phyloP scores from a whole-genome alignment of 768 basidiomycete genomes.

The Lactifluus volemus region DNA sequence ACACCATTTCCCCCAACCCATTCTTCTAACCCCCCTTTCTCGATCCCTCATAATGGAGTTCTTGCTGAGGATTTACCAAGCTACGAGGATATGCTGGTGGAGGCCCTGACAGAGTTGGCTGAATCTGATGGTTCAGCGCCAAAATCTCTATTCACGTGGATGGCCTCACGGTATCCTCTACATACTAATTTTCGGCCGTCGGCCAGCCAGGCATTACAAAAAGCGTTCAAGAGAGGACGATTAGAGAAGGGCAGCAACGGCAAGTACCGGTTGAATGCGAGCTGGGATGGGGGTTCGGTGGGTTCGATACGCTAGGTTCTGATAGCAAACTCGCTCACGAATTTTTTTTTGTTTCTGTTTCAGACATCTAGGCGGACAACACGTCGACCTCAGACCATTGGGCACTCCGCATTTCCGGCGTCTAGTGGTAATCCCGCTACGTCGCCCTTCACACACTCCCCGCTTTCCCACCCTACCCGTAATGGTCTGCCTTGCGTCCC shows the following conservation, averaged over 20 bases:
- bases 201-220: constrained; percentile 83
- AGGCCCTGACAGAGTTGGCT: constrained; percentile 55
- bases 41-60: constrained; percentile 20
- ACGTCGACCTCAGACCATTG: constrained; percentile 61
- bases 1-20: constrained; percentile 26
- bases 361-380: constrained; percentile 77
- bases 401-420: constrained; percentile 23
- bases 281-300: constrained; percentile 78
- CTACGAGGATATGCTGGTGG: constrained; percentile 89
- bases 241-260: constrained; percentile 67
- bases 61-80: constrained; percentile 57
- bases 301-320: constrained; percentile 24
- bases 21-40: constrained; percentile 17
- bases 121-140: constrained; percentile 75
- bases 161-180: constrained; percentile 72
- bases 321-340: not conserved
- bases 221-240: constrained; percentile 74
- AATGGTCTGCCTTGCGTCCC: constrained; percentile 17
- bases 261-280: constrained; percentile 65
- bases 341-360: not conserved
- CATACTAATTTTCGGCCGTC: constrained; percentile 87
- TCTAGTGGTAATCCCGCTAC: not conserved
- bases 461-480: constrained; percentile 11
- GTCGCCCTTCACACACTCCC: constrained; percentile 13
- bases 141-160: constrained; percentile 79